Evolutionary conservation across 108 stramenopile genomes (phyloP), one percentile per base, ranked within the genome.

Genomic region (Discostella pseudostelligera): DNA sequence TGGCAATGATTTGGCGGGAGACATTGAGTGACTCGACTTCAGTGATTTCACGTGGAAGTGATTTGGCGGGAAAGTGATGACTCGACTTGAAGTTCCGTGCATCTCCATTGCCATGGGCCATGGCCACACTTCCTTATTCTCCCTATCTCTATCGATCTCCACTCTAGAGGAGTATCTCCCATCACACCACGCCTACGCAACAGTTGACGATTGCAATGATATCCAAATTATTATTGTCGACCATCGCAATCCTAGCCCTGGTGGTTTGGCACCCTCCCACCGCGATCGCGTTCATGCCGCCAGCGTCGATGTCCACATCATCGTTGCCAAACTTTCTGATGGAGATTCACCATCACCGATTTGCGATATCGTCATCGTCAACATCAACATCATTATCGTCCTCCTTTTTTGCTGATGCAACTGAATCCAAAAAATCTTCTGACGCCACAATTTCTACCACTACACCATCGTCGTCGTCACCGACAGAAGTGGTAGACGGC

Each of bases 351-450:
- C n/a, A 10, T 12, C 11, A 12, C 21, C 24, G 22, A 22, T 8
- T 17, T 21, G 49, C 22, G 17, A 19, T 24, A 10, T 4, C 4
- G 21, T 7, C 49, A 25, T 51, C 50, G 7, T 28, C 50, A 22
- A 0, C 10, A 14, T 26, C 24, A 17, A 11, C 22, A 1, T 24
- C 49, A 26, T 26, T 51, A 26, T 10, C 50, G 1, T 51, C 50
- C 25, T 51, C 50, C 1, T 51, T 51, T 39, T 74, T 67, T 37
- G 66, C 66, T 0, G 73, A 74, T n/a, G 59, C 66, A 24, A 74
- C 73, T n/a, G 59, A 56, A 22, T 25, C 62, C 21, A 42, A 56
- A 24, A 19, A 65, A 39, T 7, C 10, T 0, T 24, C 6, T 24
- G 47, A 10, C 47, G 47, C 17, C 21, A 4, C 26, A 24, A 14